Base-by-base conservation (phyloP, 2,329 filamentous ascomycete species). In the Chaetomium sp. region DNA sequence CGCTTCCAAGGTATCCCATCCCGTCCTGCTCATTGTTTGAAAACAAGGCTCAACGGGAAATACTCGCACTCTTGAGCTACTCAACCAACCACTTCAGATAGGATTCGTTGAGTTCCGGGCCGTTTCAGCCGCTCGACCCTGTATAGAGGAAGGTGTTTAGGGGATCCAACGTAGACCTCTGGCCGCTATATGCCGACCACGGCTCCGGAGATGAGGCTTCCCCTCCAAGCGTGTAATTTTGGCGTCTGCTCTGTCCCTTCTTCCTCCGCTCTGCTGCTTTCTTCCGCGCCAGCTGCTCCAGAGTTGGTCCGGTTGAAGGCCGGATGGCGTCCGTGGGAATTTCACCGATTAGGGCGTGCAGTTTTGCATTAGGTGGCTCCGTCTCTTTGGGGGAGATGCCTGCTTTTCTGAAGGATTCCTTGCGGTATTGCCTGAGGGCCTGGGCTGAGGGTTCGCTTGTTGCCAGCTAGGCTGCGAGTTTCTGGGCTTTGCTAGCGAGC, bases 381-480 rank as follows among this genome's bases (percentile, higher is more conserved):
- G 29, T 19, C 16, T 67, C 64, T 55, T 78, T 75, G 73, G 8
- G 73, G 21, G 78, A 72, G 58, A 84, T 72, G 23, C 80, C 81
- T n/a, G 80, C 78, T 50, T 75, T 79, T 55, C 76, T 74, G 67
- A 77, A 83, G 1, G 77, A 74, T 16, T 77, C 75, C 60, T 75
- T 78, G 69, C 78, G 81, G 67, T 83, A 80, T 16, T 79, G 72
- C 68, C 79, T 81, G 68, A 83, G 74, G 1, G 81, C 83, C 53
- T 82, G 79, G 1, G 76, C 75, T 0, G 82, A 84, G 12, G 83
- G 82, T 67, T 85, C 83, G 56, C 78, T 81, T 25, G 78, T 76
- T 1, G 76, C 76, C 8, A 84, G 71, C 83, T 83, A 85, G 53
- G 75, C 77, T 2, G 67, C 65, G 42, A 71, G 60, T 65, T 81